A percentile compares a stretch with the other conserved stretches of the same genome.
phyloP scores from a whole-genome alignment of 1,284 basidiomycete species.

The Mrakiaceae sp. region DNA sequence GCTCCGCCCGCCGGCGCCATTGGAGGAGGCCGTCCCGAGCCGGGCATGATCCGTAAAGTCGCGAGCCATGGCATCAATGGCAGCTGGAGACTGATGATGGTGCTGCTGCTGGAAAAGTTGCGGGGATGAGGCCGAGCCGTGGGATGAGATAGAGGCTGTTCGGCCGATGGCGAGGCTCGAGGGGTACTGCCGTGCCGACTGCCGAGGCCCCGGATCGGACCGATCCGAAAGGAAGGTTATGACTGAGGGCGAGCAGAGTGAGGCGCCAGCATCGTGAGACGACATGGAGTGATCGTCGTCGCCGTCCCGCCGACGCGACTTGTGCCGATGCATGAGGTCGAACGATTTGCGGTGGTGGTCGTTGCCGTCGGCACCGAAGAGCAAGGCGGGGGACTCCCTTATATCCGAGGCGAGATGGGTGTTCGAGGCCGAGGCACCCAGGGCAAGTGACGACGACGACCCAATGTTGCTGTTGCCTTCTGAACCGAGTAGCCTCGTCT shows the following conservation, averaged over 20 bases:
- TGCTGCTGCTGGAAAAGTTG: slow-evolving; percentile 62
- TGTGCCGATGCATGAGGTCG: slow-evolving; percentile 45
- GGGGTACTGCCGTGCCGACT: slow-evolving; percentile 29
- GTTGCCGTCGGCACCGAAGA: too few species aligned
- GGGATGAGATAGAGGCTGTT: slow-evolving; percentile 62
- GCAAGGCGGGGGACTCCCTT: too few species aligned
- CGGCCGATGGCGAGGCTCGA: slow-evolving; percentile 18
- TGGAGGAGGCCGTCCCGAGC: slow-evolving; percentile 35
- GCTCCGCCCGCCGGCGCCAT: slow-evolving; percentile 13
- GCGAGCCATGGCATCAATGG: slow-evolving; percentile 53
- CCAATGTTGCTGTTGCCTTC: background rate
- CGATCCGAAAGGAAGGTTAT: slow-evolving; percentile 54
- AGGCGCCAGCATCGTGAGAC: slow-evolving; percentile 61
- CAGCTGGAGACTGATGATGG: slow-evolving; percentile 62
- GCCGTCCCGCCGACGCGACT: slow-evolving; percentile 66
- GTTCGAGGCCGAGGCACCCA: slow-evolving; percentile 1
- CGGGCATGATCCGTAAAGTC: slow-evolving; percentile 65
- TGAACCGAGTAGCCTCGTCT: background rate
- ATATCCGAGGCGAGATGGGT: background rate
- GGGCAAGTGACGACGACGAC: background rate
- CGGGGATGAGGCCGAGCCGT: slow-evolving; percentile 46
- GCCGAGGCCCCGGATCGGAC: slow-evolving; percentile 66
- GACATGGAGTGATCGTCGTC: slow-evolving; percentile 86
- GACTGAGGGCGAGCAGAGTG: slow-evolving; percentile 33
- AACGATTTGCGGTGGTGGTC: too few species aligned